Conservation (phyloP, 192 early-diverging fungal genomes). For the Linnemannia zychae region DNA sequence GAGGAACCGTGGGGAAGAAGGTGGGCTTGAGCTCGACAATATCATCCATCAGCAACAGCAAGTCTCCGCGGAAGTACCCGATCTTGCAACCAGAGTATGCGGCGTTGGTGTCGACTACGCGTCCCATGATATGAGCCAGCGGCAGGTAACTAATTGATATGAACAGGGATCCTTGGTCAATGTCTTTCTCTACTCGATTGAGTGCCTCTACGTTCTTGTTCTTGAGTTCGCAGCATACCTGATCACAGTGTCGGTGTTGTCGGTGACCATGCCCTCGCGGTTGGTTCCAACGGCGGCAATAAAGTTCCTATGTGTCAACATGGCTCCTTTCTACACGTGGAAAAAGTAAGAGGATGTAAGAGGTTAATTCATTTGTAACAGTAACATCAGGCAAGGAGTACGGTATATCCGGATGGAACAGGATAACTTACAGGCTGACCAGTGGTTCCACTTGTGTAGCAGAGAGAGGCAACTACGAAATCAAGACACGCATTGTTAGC, state of each 20-base stretch:
- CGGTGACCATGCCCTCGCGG: conserved; percentile 3
- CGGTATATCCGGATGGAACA: neutral
- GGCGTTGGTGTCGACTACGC: conserved; percentile 6
- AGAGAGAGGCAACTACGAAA: conserved; percentile 66
- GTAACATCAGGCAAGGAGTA: neutral
- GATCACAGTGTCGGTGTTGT: conserved; percentile 10
- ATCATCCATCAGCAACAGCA: conserved; percentile 83
- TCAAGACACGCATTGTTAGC: neutral
- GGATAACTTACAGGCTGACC: conserved; percentile 72
- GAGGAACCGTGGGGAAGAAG: conserved; percentile 86
- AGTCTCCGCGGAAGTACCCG: conserved; percentile 64
- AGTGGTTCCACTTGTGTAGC: conserved; percentile 90
- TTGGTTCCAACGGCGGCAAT: conserved; percentile 58
- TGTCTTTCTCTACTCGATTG: neutral
- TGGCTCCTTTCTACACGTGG: conserved; percentile 63
- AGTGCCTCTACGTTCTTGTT: too few species aligned
- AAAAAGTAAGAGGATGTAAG: neutral
- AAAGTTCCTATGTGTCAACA: conserved; percentile 88
- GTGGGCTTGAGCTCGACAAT: conserved; percentile 81
- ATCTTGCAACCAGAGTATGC: conserved; percentile 26
- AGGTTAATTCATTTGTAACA: neutral
- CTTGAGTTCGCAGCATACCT: too few species aligned
- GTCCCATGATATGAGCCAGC: conserved; percentile 69
- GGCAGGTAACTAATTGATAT: conserved; percentile 86
- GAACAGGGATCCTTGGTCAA: neutral